Conservation (phyloP, 108 stramenopile genomes). For the Pseudonitzschia multiseries region DNA sequence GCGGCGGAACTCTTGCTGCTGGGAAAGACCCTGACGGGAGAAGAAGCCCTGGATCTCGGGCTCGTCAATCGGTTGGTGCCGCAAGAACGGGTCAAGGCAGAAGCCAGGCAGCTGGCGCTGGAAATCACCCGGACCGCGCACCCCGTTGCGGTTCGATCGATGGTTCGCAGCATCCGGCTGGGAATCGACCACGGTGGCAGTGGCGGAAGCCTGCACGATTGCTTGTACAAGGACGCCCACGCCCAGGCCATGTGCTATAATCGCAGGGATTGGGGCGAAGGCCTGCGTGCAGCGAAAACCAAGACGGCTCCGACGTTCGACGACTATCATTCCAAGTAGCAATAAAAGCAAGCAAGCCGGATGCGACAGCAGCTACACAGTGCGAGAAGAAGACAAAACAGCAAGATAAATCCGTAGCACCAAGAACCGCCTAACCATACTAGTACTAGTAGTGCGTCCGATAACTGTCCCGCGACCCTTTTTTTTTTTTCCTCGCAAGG, state of each 20-base stretch:
- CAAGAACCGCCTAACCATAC: no score
- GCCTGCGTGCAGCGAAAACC: slow-evolving; percentile 51
- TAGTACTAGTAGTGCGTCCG: no score
- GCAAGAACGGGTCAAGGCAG: slow-evolving; percentile 31
- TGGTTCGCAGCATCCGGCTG: slow-evolving; percentile 48
- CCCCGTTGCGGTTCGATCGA: slow-evolving; percentile 60
- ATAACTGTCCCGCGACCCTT: no score
- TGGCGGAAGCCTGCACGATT: slow-evolving; percentile 26
- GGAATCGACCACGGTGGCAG: slow-evolving; percentile 36
- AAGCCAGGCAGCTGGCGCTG: slow-evolving; percentile 39
- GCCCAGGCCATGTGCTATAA: slow-evolving; percentile 67
- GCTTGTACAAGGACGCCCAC: slow-evolving; percentile 55
- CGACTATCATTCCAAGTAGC: slow-evolving; percentile 39
- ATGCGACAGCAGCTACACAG: not conserved
- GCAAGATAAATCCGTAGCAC: no score
- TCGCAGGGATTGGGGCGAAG: slow-evolving; percentile 62
- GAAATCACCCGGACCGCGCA: slow-evolving; percentile 40
- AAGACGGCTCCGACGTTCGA: slow-evolving; percentile 55
- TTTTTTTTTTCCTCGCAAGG: no score
- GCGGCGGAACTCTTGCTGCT: slow-evolving; percentile 55
- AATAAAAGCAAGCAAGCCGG: not conserved
- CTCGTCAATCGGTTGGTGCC: slow-evolving; percentile 26
- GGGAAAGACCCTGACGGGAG: slow-evolving; percentile 55
- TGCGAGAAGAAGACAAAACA: no score
- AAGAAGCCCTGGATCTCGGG: slow-evolving; percentile 46